Conservation (phyloP, 2,329 filamentous ascomycete genomes). For the Lecanicillium sp. region DNA sequence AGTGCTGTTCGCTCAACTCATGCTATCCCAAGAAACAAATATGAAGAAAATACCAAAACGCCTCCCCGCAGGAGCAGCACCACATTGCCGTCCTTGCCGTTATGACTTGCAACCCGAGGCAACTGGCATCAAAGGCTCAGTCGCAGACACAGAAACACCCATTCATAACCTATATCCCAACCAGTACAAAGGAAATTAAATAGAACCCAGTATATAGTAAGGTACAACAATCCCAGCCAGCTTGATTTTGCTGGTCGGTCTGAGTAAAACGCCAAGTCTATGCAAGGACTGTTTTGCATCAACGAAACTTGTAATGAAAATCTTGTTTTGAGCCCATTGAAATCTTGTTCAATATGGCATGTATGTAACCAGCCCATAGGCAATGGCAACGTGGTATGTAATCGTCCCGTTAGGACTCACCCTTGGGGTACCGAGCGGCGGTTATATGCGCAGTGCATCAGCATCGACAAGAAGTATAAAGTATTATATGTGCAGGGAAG, state of each 20-base stretch:
- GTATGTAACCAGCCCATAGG: constrained; percentile 2
- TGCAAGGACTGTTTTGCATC: constrained; percentile 17
- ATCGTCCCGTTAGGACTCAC: no score
- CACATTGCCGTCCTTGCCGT: neutral
- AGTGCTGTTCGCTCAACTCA: constrained; percentile 6
- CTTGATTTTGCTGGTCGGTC: constrained; percentile 9
- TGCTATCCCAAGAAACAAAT: constrained; percentile 4
- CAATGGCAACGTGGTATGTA: constrained; percentile 6
- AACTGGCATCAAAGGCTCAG: neutral
- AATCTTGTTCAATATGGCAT: constrained; percentile 5
- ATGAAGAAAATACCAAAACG: constrained; percentile 1
- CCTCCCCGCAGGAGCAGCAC: neutral
- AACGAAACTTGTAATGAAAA: constrained; percentile 4
- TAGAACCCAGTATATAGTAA: neutral
- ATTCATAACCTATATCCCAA: constrained; percentile 1
- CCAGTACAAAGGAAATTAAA: constrained; percentile 2
- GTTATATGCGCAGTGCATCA: constrained; percentile 1
- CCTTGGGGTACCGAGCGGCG: neutral
- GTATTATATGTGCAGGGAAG: constrained; percentile 10
- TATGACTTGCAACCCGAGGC: no score
- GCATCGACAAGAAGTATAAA: constrained; percentile 1
- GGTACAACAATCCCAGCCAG: constrained; percentile 4
- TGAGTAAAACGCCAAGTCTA: constrained; percentile 25
- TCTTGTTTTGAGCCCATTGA: constrained; percentile 4
- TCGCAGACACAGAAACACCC: neutral